Conservation (phyloP, 2,329 filamentous ascomycete species). For the Raffaelea arxii region DNA sequence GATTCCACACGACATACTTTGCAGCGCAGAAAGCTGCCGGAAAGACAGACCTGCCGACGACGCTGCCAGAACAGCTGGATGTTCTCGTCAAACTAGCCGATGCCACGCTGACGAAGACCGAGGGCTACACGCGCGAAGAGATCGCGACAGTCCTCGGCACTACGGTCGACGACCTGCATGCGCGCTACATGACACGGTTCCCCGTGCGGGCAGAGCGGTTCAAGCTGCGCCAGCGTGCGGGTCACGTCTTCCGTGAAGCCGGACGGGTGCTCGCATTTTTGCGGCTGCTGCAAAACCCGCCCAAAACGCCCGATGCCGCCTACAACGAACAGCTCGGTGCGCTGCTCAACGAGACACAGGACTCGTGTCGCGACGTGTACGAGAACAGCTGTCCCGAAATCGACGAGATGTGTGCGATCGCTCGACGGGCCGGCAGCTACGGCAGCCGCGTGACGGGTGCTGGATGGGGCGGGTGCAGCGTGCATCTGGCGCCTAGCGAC, state of each 20-base stretch:
- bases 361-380: constrained; percentile 76
- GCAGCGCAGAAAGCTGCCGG: constrained; percentile 35
- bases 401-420: constrained; percentile 79
- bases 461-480: constrained; percentile 93
- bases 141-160: constrained; percentile 62
- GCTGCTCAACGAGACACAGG: constrained; percentile 83
- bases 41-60: constrained; percentile 16
- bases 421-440: constrained; percentile 66
- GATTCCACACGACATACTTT: constrained; percentile 80
- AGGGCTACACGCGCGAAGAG: constrained; percentile 83
- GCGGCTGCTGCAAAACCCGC: constrained; percentile 54
- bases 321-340: constrained; percentile 65
- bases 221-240: constrained; percentile 75
- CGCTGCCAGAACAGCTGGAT: constrained; percentile 55
- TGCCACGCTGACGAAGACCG: constrained; percentile 62
- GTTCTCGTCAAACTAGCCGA: constrained; percentile 61
- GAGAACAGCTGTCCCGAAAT: constrained; percentile 89
- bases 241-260: constrained; percentile 88
- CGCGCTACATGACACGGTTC: constrained; percentile 76
- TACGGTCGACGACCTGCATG: constrained; percentile 60
- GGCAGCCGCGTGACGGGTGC: constrained; percentile 85
- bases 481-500: constrained; percentile 80
- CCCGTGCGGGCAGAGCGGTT: constrained; percentile 82
- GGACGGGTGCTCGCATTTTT: constrained; percentile 78
- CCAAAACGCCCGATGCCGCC: constrained; percentile 33